These are phyloP conservation scores for Kodamaea jinghongensis DNA, from an alignment of 805 yeast species.

Conservation along the genomic window DNA sequence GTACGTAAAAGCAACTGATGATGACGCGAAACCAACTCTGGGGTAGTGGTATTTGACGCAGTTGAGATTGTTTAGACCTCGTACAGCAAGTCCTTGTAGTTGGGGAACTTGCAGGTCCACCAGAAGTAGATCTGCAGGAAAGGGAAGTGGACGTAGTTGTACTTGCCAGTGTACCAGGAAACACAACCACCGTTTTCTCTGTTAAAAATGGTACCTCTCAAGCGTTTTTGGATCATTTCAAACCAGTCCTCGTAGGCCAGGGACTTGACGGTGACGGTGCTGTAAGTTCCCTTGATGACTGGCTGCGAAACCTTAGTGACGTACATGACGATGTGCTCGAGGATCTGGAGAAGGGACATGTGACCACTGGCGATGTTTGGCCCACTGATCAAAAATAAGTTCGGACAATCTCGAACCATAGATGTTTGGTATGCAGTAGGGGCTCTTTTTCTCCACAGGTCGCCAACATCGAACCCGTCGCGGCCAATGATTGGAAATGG, in stretches of 20 bases:
- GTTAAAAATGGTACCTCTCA: conserved; percentile 32
- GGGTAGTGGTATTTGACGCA: too few relatives aligned
- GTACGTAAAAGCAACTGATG: too few relatives aligned
- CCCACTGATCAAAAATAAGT: conserved; percentile 34
- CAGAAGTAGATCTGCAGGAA: conserved; percentile 32
- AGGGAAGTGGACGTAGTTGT: conserved; percentile 34
- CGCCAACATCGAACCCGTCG: conserved; percentile 19
- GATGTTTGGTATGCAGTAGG: conserved; percentile 27
- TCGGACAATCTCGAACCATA: conserved; percentile 26
- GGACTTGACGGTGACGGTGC: conserved; percentile 28
- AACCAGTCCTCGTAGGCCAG: conserved; percentile 36
- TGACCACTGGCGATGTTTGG: conserved; percentile 44
- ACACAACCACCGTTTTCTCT: conserved; percentile 37
- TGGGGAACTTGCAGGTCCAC: conserved; percentile 23
- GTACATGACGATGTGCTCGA: conserved; percentile 30
- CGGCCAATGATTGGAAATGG: conserved; percentile 23
- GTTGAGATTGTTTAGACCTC: too few relatives aligned
- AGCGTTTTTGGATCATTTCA: conserved; percentile 21
- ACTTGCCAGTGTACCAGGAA: conserved; percentile 35
- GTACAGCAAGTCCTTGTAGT: conserved; percentile 21
- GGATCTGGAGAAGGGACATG: conserved; percentile 36
- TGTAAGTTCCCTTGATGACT: conserved; percentile 24
- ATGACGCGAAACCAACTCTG: too few relatives aligned
- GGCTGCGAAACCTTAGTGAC: conserved; percentile 21
- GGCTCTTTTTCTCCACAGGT: conserved; percentile 30